These are phyloP conservation scores for Coemansia sp. DNA, from an alignment of 192 early-diverging fungal genomes.

Conservation along the genomic window DNA sequence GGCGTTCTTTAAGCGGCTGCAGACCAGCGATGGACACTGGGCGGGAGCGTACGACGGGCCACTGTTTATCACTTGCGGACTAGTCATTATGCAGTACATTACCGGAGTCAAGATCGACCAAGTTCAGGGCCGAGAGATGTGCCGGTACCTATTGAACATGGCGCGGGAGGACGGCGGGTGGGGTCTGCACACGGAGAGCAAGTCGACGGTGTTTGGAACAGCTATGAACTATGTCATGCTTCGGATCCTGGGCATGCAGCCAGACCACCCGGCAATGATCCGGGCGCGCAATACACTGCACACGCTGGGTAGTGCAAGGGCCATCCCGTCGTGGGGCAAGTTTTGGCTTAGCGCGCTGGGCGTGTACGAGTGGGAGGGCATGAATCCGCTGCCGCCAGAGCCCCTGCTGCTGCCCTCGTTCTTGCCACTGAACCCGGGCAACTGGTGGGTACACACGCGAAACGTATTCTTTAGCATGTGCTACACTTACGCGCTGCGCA, in stretches of 20 bases:
- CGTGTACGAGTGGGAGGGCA: conserved; percentile 94
- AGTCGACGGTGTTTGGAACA: conserved; percentile 94
- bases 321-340: conserved; percentile 95
- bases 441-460: conserved; percentile 95
- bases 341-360: conserved; percentile 93
- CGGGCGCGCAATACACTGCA: conserved; percentile 83
- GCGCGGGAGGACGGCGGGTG: conserved; percentile 94
- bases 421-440: conserved; percentile 82
- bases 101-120: conserved; percentile 68
- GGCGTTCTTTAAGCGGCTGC: conserved; percentile 81
- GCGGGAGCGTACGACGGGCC: conserved; percentile 96
- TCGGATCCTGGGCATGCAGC: conserved; percentile 80
- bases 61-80: conserved; percentile 92
- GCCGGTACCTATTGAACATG: conserved; percentile 81
- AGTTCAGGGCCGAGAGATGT: conserved; percentile 71
- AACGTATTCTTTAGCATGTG: conserved; percentile 95
- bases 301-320: conserved; percentile 79
- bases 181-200: conserved; percentile 95
- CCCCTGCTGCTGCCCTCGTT: conserved; percentile 79
- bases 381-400: conserved; percentile 95
- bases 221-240: conserved; percentile 91
- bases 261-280: conserved; percentile 84
- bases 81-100: conserved; percentile 87
- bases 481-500: conserved; percentile 78
- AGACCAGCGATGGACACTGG: conserved; percentile 94